A percentile compares a stretch with the other conserved stretches of the same genome.
These are phyloP conservation scores for Theileria equi DNA, from an alignment of 169 alveolate genomes.

Conservation along the genomic window DNA sequence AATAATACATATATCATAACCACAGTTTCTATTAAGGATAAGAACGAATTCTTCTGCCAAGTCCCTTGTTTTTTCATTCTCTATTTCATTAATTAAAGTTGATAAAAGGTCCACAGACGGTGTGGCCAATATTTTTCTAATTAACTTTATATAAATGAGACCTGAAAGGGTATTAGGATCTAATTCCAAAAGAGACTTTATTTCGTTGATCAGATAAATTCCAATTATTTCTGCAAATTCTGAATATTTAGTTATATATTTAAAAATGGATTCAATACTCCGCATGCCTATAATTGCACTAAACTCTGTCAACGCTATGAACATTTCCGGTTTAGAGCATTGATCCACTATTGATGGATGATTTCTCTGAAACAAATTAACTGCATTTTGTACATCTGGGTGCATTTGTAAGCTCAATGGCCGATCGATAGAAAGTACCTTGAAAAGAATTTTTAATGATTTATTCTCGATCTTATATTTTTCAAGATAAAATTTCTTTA, in stretches of 20 bases:
- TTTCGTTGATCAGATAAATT: background rate
- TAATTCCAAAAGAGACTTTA: background rate
- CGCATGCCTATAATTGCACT: conserved; percentile 40
- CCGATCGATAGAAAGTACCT: conserved; percentile 68
- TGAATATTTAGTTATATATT: conserved; percentile 20
- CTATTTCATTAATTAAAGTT: background rate
- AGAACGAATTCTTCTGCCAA: conserved; percentile 40
- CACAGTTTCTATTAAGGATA: conserved; percentile 69
- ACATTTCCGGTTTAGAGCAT: conserved; percentile 59
- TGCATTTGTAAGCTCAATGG: conserved; percentile 75
- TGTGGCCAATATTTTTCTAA: background rate
- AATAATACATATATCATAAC: conserved; percentile 85
- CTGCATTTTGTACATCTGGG: conserved; percentile 62
- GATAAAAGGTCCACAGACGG: background rate
- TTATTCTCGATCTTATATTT: background rate
- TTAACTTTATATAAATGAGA: background rate
- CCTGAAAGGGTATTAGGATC: background rate
- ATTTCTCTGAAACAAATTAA: conserved; percentile 4
- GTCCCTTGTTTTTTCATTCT: background rate
- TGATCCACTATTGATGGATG: conserved; percentile 48
- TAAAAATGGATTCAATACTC: conserved; percentile 3
- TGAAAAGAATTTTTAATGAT: conserved; percentile 40
- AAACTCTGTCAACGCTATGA: conserved; percentile 47
- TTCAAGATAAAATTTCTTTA: background rate
- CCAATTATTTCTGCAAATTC: conserved; percentile 34